phyloP scores from a whole-genome alignment of 768 basidiomycete genomes.

The Chlorophyllum brunneum region DNA sequence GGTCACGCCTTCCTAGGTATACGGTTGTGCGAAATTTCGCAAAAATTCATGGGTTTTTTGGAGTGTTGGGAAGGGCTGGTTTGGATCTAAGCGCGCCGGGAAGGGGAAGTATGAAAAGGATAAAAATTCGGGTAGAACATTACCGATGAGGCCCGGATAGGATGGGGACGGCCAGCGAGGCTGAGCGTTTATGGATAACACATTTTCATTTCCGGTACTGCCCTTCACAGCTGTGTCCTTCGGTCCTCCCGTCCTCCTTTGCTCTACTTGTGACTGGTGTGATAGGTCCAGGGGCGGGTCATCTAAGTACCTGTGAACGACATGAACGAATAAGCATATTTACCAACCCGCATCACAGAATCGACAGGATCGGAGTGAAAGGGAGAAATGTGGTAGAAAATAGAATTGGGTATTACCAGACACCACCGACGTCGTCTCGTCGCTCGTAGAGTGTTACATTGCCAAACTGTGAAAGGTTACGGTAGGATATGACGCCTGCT shows the following conservation, averaged over 20 bases:
- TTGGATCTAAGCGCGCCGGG: constrained; percentile 23
- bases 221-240: no score
- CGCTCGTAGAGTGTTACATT: constrained; percentile 44
- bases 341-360: no score
- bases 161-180: constrained; percentile 45
- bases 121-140: constrained; percentile 44
- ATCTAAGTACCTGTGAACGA: constrained; percentile 28
- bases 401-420: constrained; percentile 38
- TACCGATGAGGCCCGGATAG: constrained; percentile 45
- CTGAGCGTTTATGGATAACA: not conserved
- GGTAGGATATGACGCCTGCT: constrained; percentile 42
- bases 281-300: no score
- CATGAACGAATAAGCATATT: not conserved
- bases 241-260: no score
- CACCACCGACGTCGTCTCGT: constrained; percentile 44
- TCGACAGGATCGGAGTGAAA: no score
- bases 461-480: constrained; percentile 42
- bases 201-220: not conserved
- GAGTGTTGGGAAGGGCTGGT: constrained; percentile 39
- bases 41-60: constrained; percentile 35
- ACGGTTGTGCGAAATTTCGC: constrained; percentile 30
- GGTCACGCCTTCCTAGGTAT: constrained; percentile 23
- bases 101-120: constrained; percentile 35
- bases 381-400: no score
- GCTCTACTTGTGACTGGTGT: no score